phyloP scores from a whole-genome alignment of 352 stramenopile genomes.

The Phytophthora podocarpi region DNA sequence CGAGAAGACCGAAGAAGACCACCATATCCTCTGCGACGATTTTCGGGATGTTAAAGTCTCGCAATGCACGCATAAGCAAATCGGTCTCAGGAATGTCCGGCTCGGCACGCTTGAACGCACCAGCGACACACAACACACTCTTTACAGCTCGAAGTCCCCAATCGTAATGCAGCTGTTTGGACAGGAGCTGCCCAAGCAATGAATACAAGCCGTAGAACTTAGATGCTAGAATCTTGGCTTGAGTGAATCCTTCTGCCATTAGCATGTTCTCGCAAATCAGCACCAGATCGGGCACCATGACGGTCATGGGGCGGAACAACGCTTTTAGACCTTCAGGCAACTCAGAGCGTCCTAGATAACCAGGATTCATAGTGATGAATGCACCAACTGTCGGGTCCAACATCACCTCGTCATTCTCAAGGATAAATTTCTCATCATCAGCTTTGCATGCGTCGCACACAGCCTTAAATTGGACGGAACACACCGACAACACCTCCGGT shows the following conservation, averaged over 20 bases:
- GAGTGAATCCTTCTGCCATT: slow-evolving; percentile 96
- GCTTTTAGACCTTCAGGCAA: slow-evolving; percentile 95
- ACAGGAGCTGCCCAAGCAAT: slow-evolving; percentile 92
- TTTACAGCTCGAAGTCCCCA: slow-evolving; percentile 95
- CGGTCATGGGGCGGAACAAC: slow-evolving; percentile 96
- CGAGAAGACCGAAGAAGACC: slow-evolving; percentile 95
- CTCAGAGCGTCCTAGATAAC: slow-evolving; percentile 94
- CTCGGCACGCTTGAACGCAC: slow-evolving; percentile 94
- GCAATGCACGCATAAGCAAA: slow-evolving; percentile 95
- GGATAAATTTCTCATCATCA: slow-evolving; percentile 92
- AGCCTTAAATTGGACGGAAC: slow-evolving; percentile 95
- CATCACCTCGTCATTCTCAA: slow-evolving; percentile 94
- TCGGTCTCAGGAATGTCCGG: slow-evolving; percentile 93
- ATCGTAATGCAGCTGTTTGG: slow-evolving; percentile 96
- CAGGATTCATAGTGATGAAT: slow-evolving; percentile 98
- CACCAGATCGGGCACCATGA: slow-evolving; percentile 96
- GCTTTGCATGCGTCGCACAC: slow-evolving; percentile 96
- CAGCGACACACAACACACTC: slow-evolving; percentile 94
- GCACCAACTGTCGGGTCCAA: slow-evolving; percentile 93
- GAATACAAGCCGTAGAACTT: slow-evolving; percentile 98
- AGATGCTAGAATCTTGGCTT: slow-evolving; percentile 93
- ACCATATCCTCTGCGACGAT: slow-evolving; percentile 95
- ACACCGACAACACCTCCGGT: slow-evolving; percentile 94
- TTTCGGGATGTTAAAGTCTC: slow-evolving; percentile 97
- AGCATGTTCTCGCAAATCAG: slow-evolving; percentile 98